Percentiles rank a stretch among this genome's conserved stretches.
These are phyloP conservation scores for Backusella parvicylindrica DNA, from an alignment of 192 early-diverging fungal genomes.

Conservation along the genomic window DNA sequence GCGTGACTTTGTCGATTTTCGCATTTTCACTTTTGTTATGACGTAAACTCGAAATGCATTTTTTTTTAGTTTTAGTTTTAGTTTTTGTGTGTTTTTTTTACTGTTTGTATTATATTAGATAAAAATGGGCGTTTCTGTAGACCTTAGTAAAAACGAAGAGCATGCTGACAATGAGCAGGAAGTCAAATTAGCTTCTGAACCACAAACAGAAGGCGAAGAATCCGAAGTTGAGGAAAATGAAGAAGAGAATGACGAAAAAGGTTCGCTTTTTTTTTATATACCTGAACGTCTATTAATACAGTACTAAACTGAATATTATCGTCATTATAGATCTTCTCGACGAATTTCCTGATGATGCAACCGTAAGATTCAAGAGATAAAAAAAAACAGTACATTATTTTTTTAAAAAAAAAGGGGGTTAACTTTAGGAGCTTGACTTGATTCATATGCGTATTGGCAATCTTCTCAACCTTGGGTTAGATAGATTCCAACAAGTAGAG, in stretches of 20 bases:
- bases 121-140: not conserved
- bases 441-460: constrained; percentile 61
- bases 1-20: not conserved
- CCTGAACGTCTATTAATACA: too few species aligned
- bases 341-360: constrained; percentile 47
- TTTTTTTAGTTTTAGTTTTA: not conserved
- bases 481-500: constrained; percentile 63
- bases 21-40: not conserved
- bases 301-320: too few species aligned
- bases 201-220: constrained; percentile 1
- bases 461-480: constrained; percentile 49
- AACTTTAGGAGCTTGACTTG: constrained; percentile 61
- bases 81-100: not conserved
- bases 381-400: not conserved
- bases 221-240: not conserved
- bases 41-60: not conserved
- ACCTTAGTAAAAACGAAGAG: not conserved
- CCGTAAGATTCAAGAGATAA: constrained; percentile 17
- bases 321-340: constrained; percentile 36
- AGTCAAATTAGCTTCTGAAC: not conserved
- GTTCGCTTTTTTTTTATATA: not conserved
- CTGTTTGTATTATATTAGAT: not conserved
- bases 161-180: not conserved
- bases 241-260: constrained; percentile 12
- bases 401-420: not conserved